Evolutionary conservation across 169 alveolate species (phyloP).

Genomic region (Cystoisospora suis): DNA sequence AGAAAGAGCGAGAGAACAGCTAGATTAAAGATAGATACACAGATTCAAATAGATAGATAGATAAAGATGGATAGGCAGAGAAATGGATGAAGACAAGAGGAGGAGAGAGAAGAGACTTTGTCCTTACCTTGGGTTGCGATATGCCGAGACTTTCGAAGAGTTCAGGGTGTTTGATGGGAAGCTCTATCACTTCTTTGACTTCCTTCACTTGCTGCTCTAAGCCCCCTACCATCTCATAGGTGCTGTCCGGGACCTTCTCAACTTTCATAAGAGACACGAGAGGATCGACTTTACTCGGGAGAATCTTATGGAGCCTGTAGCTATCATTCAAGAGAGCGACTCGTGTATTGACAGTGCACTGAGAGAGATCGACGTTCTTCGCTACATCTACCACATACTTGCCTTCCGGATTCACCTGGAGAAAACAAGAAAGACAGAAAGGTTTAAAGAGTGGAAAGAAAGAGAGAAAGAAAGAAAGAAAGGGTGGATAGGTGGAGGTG

Average conservation of each 20-base stretch:
- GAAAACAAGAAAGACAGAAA: background rate
- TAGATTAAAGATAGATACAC: background rate
- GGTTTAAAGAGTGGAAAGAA: background rate
- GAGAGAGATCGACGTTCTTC: constrained; percentile 89
- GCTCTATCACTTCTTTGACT: constrained; percentile 99
- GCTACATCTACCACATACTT: constrained; percentile 95
- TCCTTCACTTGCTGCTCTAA: constrained; percentile 97
- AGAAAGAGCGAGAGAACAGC: background rate
- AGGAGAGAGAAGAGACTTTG: background rate
- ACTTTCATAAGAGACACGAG: constrained; percentile 98
- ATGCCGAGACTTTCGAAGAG: constrained; percentile 98
- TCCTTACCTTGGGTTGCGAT: constrained; percentile 92
- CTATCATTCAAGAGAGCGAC: constrained; percentile 84
- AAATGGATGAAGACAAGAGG: background rate
- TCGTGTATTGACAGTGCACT: constrained; percentile 94
- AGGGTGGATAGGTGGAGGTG: background rate
- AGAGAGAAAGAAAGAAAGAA: background rate
- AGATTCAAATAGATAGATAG: background rate
- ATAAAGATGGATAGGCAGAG: background rate
- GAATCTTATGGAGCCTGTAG: constrained; percentile 91
- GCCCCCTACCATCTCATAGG: constrained; percentile 99
- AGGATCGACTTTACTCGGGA: constrained; percentile 99
- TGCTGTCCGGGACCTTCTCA: constrained; percentile 99
- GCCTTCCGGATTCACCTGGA: constrained; percentile 91
- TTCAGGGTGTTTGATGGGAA: constrained; percentile 99